Evolutionary conservation across 2,329 filamentous ascomycete genomes (phyloP).

Genomic region (Lachnellula occidentalis): DNA sequence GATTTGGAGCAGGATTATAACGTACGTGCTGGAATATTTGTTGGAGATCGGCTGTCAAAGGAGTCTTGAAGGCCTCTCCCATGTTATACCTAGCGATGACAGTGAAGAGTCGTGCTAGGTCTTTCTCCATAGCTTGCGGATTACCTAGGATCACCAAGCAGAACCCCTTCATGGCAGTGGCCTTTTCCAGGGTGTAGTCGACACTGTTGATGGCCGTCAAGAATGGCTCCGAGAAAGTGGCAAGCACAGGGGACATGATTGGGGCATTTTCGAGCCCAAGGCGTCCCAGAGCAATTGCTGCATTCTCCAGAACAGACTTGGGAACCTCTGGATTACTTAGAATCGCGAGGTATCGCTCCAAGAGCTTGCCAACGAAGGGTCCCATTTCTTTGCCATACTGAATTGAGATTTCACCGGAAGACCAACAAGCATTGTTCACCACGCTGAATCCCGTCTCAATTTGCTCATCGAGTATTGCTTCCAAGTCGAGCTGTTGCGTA

Average conservation of each 20-base stretch:
- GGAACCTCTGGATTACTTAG: constrained; percentile 81
- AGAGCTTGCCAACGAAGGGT: constrained; percentile 70
- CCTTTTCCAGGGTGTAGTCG: constrained; percentile 87
- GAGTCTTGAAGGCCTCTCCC: constrained; percentile 46
- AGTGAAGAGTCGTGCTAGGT: constrained; percentile 73
- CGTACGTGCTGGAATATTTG: constrained; percentile 29
- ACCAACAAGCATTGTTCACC: constrained; percentile 98
- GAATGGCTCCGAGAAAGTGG: constrained; percentile 77
- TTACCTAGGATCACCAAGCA: constrained; percentile 78
- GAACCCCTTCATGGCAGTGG: constrained; percentile 87
- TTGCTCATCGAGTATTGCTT: constrained; percentile 69
- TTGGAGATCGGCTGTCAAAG: constrained; percentile 27
- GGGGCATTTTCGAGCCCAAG: constrained; percentile 76
- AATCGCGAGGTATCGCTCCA: constrained; percentile 74
- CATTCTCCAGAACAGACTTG: constrained; percentile 84
- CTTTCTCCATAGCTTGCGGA: constrained; percentile 86
- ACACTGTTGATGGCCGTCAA: constrained; percentile 77
- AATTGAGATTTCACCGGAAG: constrained; percentile 84
- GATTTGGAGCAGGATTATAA: constrained; percentile 3
- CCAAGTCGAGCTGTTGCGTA: constrained; percentile 82
- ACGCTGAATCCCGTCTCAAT: constrained; percentile 84
- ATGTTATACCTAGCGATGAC: constrained; percentile 73
- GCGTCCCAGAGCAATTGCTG: constrained; percentile 84
- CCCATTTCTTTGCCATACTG: constrained; percentile 69
- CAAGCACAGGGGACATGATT: constrained; percentile 71